These are phyloP conservation scores for Fomitopsis pulvina DNA, from an alignment of 768 basidiomycete species.

Conservation along the genomic window DNA sequence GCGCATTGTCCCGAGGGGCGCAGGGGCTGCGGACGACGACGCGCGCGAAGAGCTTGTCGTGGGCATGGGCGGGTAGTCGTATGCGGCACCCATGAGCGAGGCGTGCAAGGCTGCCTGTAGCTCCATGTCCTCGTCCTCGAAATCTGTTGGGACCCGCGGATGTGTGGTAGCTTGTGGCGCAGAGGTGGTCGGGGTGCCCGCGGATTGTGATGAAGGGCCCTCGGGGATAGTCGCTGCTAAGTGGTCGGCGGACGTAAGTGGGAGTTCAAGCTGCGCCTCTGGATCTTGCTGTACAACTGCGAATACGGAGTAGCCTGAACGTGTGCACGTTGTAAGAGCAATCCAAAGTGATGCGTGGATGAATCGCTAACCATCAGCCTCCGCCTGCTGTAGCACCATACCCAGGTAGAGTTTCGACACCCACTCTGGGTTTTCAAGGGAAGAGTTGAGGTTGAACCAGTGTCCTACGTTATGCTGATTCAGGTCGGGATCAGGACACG, in stretches of 20 bases:
- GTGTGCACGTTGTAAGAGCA: not conserved
- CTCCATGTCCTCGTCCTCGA: slow-evolving; percentile 84
- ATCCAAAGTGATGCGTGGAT: not conserved
- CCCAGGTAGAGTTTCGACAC: slow-evolving; percentile 76
- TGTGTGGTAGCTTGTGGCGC: slow-evolving; percentile 2
- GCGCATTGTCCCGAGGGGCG: not conserved
- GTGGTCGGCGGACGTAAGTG: slow-evolving; percentile 66
- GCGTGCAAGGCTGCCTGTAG: slow-evolving; percentile 86
- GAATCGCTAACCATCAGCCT: slow-evolving; percentile 60
- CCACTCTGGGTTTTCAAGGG: slow-evolving; percentile 66
- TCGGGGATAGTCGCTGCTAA: slow-evolving; percentile 60
- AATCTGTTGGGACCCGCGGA: slow-evolving; percentile 25
- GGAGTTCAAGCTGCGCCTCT: slow-evolving; percentile 43
- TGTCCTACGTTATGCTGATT: slow-evolving; percentile 48
- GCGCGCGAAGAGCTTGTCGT: not conserved
- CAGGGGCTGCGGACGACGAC: not conserved
- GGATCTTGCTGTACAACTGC: slow-evolving; percentile 63
- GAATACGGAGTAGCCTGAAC: slow-evolving; percentile 74
- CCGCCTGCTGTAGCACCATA: slow-evolving; percentile 84
- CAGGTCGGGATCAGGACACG: slow-evolving; percentile 30
- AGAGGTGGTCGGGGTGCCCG: slow-evolving; percentile 10
- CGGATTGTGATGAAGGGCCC: slow-evolving; percentile 21
- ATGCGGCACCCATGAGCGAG: slow-evolving; percentile 42
- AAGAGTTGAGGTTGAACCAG: slow-evolving; percentile 91
- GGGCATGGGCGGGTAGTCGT: slow-evolving; percentile 1